Conservation (phyloP, 2,329 filamentous ascomycete species). For the Passalora sequoiae region DNA sequence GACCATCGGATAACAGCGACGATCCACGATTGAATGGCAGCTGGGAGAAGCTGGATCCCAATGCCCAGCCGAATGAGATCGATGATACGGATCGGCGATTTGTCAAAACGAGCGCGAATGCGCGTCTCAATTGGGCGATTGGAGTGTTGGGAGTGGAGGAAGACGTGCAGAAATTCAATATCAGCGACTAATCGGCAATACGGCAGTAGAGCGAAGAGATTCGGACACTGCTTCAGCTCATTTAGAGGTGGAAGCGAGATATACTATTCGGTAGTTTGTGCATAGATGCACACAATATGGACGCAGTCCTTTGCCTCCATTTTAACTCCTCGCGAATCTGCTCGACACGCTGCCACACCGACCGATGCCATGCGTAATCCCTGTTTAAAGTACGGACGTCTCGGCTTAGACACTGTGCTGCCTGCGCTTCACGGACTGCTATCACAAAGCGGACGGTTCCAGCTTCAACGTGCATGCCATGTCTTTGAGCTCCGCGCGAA, state of each 20-base stretch:
- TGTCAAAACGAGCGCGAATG: constrained; percentile 57
- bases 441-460: too few species aligned
- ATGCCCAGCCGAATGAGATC: constrained; percentile 22
- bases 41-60: constrained; percentile 29
- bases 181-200: constrained; percentile 2
- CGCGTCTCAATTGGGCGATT: constrained; percentile 68
- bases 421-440: too few species aligned
- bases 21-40: constrained; percentile 32
- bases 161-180: constrained; percentile 49
- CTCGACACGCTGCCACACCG: not conserved
- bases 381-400: too few species aligned
- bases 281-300: too few species aligned
- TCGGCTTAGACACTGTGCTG: too few species aligned
- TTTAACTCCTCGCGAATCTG: too few species aligned
- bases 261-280: too few species aligned
- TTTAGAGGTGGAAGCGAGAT: too few species aligned
- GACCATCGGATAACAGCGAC: constrained; percentile 24
- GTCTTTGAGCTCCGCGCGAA: too few species aligned
- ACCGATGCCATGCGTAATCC: too few species aligned
- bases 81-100: constrained; percentile 45
- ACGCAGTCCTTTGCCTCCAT: too few species aligned
- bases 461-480: too few species aligned
- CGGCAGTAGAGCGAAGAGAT: not conserved
- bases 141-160: constrained; percentile 74
- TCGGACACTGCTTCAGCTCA: not conserved